A percentile compares a stretch with the other conserved stretches of the same genome.
These are phyloP conservation scores for Aschersonia sp. DNA, from an alignment of 2,329 filamentous ascomycete genomes.

Conservation along the genomic window DNA sequence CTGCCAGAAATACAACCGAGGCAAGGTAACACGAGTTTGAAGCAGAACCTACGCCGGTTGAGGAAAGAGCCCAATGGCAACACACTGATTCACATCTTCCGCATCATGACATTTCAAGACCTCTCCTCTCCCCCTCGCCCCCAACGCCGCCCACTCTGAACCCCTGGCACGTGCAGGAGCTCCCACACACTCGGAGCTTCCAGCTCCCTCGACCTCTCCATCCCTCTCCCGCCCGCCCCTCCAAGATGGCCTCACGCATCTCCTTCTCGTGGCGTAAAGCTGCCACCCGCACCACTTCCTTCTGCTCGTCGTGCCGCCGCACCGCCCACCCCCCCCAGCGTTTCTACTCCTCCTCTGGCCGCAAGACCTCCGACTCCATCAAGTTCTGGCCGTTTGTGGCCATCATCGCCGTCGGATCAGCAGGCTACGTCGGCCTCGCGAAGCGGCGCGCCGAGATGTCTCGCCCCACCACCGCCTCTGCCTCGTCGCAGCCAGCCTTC, in stretches of 20 bases:
- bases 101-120: too few relatives aligned
- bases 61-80: too few relatives aligned
- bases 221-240: too few relatives aligned
- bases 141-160: too few relatives aligned
- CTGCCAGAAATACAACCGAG: too few relatives aligned
- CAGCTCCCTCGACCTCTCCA: too few relatives aligned
- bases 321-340: constrained; percentile 1
- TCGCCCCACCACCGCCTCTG: constrained; percentile 25
- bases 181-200: too few relatives aligned
- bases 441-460: constrained; percentile 28
- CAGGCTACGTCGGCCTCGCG: constrained; percentile 34
- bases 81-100: too few relatives aligned
- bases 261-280: not conserved
- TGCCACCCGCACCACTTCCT: not conserved
- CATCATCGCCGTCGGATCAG: constrained; percentile 31
- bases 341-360: constrained; percentile 24
- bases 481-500: constrained; percentile 45
- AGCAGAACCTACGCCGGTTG: too few relatives aligned
- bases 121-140: too few relatives aligned
- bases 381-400: constrained; percentile 45
- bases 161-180: too few relatives aligned
- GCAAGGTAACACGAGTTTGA: too few relatives aligned
- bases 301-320: not conserved
- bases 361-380: constrained; percentile 20
- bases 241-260: not conserved